phyloP scores from a whole-genome alignment of 2,329 filamentous ascomycete genomes.

The Clonostachys rosea region DNA sequence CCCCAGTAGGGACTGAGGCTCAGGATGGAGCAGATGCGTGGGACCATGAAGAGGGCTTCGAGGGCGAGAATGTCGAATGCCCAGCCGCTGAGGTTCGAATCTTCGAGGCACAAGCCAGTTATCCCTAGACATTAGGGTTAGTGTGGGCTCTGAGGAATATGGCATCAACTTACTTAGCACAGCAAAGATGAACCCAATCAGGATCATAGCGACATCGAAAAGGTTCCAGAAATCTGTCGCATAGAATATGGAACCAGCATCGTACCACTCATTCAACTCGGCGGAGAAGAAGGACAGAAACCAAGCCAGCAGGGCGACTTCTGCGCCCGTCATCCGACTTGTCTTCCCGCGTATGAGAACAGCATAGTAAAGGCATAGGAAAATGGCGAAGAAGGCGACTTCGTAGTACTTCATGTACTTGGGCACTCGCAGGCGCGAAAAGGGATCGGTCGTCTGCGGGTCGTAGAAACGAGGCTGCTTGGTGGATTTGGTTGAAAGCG shows the following conservation, averaged over 20 bases:
- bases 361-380: constrained; percentile 79
- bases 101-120: constrained; percentile 38
- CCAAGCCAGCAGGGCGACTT: constrained; percentile 78
- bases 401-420: constrained; percentile 84
- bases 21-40: constrained; percentile 81
- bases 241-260: constrained; percentile 85
- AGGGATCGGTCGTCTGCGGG: constrained; percentile 60
- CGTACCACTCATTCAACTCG: constrained; percentile 77
- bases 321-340: constrained; percentile 59
- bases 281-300: constrained; percentile 85
- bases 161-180: constrained; percentile 56
- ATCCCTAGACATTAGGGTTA: constrained; percentile 14
- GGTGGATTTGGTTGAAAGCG: constrained; percentile 64
- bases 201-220: constrained; percentile 70
- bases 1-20: constrained; percentile 89
- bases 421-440: constrained; percentile 72
- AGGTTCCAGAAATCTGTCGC: constrained; percentile 78
- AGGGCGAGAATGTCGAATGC: constrained; percentile 88
- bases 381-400: constrained; percentile 72
- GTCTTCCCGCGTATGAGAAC: constrained; percentile 73
- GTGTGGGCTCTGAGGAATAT: not conserved
- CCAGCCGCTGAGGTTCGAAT: constrained; percentile 62
- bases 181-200: constrained; percentile 67
- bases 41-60: constrained; percentile 86
- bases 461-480: constrained; percentile 79